Conservation (phyloP, 768 basidiomycete species). For the Rubroboletus satanas region DNA sequence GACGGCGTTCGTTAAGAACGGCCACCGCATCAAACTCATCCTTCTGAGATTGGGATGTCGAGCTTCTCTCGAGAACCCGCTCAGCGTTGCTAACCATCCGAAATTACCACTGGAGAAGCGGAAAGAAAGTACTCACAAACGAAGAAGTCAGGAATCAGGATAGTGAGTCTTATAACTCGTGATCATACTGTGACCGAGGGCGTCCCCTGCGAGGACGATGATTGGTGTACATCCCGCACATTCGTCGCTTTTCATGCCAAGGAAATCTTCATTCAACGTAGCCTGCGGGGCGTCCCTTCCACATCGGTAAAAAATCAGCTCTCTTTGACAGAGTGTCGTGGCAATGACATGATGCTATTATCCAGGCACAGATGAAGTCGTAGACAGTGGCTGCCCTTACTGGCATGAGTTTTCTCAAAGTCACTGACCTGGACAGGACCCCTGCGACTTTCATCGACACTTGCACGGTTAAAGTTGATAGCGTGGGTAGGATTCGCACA, state of each 20-base stretch:
- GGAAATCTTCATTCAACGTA: neutral
- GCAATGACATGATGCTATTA: neutral
- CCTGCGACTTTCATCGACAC: neutral
- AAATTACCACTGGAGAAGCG: neutral
- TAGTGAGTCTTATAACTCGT: conserved; percentile 12
- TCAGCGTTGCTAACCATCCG: conserved; percentile 11
- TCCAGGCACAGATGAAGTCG: conserved; percentile 4
- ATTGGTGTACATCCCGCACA: conserved; percentile 20
- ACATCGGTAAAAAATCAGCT: neutral
- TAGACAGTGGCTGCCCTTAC: neutral
- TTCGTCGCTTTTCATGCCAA: conserved; percentile 16
- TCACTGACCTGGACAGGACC: neutral
- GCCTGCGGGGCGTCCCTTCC: neutral
- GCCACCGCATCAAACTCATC: conserved; percentile 1
- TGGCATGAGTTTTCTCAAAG: neutral
- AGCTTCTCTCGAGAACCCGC: neutral
- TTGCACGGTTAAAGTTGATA: neutral
- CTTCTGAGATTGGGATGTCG: neutral
- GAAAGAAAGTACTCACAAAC: neutral
- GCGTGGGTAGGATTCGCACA: conserved; percentile 18
- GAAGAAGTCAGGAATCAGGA: neutral
- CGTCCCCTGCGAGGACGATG: conserved; percentile 2
- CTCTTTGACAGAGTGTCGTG: neutral
- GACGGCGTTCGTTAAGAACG: conserved; percentile 62
- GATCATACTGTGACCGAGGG: conserved; percentile 2